Evolutionary conservation across 805 yeast genomes (phyloP), one percentile per base, ranked within the genome.

Genomic region (Metschnikowia picachoensis): DNA sequence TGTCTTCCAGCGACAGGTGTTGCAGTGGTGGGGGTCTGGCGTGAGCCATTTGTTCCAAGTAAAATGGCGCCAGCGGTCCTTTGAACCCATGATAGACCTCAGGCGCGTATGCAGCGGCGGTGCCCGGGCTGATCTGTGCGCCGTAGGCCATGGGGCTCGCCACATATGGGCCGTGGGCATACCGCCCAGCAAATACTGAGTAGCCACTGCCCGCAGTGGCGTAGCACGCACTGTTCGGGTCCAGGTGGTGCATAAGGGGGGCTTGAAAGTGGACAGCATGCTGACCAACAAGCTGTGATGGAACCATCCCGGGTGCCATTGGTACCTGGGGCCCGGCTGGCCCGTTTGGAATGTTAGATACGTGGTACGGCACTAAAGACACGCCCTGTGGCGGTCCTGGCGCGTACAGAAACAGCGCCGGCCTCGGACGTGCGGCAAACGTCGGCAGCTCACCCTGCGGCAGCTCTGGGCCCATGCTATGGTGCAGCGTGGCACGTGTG

Each of bases 121-220:
- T 20, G 25, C 25, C 25, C 25, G 25, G 25, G 7, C 25, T 20
- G 25, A 20, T 20, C 25, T 20, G 25, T 20, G 25, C 25, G 25
- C 25, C 25, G 7, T 20, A 20, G 25, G 25, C 25, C 25, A 20
- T 20, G 6, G 25, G 25, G 25, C 25, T 7, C 7, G 25, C 25
- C 25, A 20, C 25, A 20, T 20, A 20, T 20, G 25, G 25, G 7
- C 25, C 25, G 25, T 20, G 25, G 25, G 25, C 25, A 3, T 20
- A 20, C 25, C 14, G 15, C 35, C 15, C 35, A 35, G 2, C 28
- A 35, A 30, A 35, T 42, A 25, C 39, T 40, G 43, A 25, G 16
- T 30, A 44, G 31, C 47, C 47, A 44, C 47, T 39, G 47, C 47
- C 47, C 27, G 47, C 47, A 44, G 47, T 44, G 47, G 47, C 37